phyloP scores from a whole-genome alignment of 768 basidiomycete genomes.

The Tulasnella sp. region DNA sequence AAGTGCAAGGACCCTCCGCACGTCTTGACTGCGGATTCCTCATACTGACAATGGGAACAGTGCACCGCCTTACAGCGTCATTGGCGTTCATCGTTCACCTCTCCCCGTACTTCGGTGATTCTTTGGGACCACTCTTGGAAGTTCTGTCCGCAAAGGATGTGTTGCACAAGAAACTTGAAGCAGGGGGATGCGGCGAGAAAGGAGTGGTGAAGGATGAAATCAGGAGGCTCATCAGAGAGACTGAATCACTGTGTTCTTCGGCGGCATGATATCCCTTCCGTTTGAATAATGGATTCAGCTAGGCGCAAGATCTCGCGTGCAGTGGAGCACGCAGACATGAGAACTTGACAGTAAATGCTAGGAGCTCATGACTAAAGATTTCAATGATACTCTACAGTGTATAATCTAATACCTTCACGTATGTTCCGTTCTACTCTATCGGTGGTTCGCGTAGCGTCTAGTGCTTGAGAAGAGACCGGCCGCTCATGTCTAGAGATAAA shows the following conservation, averaged over 20 bases:
- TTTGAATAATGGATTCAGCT: not conserved
- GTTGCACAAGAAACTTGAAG: constrained; percentile 54
- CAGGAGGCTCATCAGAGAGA: constrained; percentile 59
- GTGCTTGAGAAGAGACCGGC: constrained; percentile 49
- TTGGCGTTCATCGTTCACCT: constrained; percentile 71
- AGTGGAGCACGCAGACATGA: not conserved
- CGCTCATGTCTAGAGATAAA: constrained; percentile 52
- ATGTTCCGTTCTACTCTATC: constrained; percentile 3
- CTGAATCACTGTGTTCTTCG: not conserved
- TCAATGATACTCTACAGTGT: not conserved
- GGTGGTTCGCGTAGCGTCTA: not conserved
- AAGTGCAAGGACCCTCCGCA: constrained; percentile 37
- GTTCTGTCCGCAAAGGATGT: constrained; percentile 60
- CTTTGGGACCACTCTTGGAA: constrained; percentile 58
- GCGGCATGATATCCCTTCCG: not conserved
- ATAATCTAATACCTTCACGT: not conserved
- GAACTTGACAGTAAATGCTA: not conserved
- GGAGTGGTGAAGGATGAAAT: constrained; percentile 64
- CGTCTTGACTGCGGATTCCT: not conserved
- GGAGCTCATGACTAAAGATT: not conserved
- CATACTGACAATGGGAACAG: constrained; percentile 40
- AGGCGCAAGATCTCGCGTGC: not conserved
- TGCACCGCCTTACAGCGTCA: constrained; percentile 77
- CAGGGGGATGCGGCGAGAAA: constrained; percentile 47
- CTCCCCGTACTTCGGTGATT: constrained; percentile 61